phyloP scores from a whole-genome alignment of 495 filamentous ascomycete species.

The Jackrogersella minutella region DNA sequence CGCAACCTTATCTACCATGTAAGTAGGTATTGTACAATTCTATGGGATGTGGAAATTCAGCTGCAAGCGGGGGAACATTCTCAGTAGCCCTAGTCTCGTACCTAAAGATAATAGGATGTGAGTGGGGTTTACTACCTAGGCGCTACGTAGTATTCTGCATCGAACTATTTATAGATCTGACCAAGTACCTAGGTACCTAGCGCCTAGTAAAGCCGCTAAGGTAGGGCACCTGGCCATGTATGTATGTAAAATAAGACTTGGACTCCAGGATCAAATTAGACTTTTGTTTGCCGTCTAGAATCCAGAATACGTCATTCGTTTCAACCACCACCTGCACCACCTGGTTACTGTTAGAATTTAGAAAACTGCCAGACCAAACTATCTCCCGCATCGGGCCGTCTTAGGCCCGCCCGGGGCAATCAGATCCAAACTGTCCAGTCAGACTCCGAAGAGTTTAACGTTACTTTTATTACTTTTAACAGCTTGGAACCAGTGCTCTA shows the following conservation, averaged over 20 bases:
- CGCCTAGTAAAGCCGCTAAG: too few relatives aligned
- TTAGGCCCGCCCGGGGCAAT: background rate
- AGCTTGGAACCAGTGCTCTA: background rate
- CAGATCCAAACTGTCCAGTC: too few relatives aligned
- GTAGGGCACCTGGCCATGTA: too few relatives aligned
- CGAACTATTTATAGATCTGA: conserved; percentile 36
- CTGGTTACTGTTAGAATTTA: background rate
- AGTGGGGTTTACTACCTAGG: conserved; percentile 21
- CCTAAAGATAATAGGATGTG: conserved; percentile 16
- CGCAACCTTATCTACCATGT: too few relatives aligned
- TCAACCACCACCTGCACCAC: background rate
- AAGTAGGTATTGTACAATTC: too few relatives aligned
- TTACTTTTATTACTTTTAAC: background rate
- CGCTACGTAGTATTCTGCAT: conserved; percentile 19
- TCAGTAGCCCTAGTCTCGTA: conserved; percentile 5
- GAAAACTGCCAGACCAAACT: too few relatives aligned
- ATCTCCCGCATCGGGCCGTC: conserved; percentile 9
- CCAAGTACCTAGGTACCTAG: background rate
- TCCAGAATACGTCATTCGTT: conserved; percentile 25
- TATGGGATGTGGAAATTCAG: background rate
- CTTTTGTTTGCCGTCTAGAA: background rate
- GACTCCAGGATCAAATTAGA: too few relatives aligned
- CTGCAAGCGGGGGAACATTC: conserved; percentile 14
- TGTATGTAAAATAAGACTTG: background rate
- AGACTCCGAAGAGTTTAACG: background rate